Evolutionary conservation across 148 eudicot species (phyloP), one percentile per base, ranked within the genome.

Genomic region (Camellia granthamiana): DNA sequence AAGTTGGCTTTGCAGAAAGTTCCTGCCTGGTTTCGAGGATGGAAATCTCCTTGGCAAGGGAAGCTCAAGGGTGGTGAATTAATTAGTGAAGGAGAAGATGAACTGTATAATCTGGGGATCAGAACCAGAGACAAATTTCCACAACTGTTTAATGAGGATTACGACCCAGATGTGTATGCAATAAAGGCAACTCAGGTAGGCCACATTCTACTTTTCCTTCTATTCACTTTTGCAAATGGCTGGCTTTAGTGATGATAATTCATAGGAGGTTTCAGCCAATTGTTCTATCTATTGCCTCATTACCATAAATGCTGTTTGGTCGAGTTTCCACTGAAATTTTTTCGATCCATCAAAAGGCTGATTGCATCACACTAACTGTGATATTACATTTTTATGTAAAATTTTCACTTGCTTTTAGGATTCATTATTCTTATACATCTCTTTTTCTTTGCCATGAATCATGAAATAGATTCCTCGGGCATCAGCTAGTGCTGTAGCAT

Each of bases 401-500:
- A 8, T 18, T 80, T 78, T 65, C 70, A 15, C 69, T 3, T 7
- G 18, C 73, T 30, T 11, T 16, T 58, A 62, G 44, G 49, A 30
- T 69, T 60, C 72, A 21, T 59, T 52, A 7, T 41, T 60, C 49
- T 63, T 64, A 66, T 76, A 12, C n/a, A 66, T 69, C 74, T 77
- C 62, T 46, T 51, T 60, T 58, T 46, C 13, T 67, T 43, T 65
- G 4, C 59, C 14, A 6, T 66, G 49, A 21, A 41, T 80, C 21
- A 55, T 80, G 67, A 41, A 54, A 59, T 78, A 96, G 99, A 87
- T 97, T 83, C 91, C 99, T 74, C 91, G 99, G 80, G 97, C 99
- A 38, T 94, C 99, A 77, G 98, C 98, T 15, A 97, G 98, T 88
- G 97, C 99, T 79, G 98, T 97, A 72, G 97, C 99, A 85, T 97